Evolutionary conservation across 331 rosid genomes (phyloP), one percentile per base, ranked within the genome.

Genomic region (Erythrophleum ivorense): DNA sequence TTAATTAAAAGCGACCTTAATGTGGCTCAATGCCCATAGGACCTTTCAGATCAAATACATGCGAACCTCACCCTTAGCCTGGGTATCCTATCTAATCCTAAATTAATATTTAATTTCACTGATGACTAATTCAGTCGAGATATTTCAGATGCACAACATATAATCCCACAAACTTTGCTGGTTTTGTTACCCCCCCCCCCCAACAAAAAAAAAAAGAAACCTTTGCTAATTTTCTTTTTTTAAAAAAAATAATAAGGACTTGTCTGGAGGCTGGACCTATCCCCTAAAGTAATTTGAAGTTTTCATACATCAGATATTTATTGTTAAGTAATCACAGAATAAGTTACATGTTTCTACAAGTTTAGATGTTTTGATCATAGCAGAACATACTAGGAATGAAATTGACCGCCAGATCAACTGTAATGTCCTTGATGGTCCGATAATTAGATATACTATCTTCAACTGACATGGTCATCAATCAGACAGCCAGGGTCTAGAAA

Each of bases 1-100:
- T 46, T 71, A 18, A 69, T 29, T 63, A 69, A 65, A 71, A 79
- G 74, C 63, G 50, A 72, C 34, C 31, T 36, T 52, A 58, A 67
- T 18, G 48, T 66, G 36, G 55, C 29, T 43, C 50, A 33, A 34
- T 29, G 67, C 77, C 71, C 53, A 3, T 40, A 24, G 48, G 45
- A 52, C 49, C 58, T 77, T 75, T 71, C 38, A 40, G 24, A 60
- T 29, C 78, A 18, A 50, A 69, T 52, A 68, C 63, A 49, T 12
- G 73, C 40, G 46, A 68, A 73, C 36, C 65, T 73, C 71, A 54
- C 40, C 50, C 63, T 46, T 18, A 15, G 45, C 72, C 36, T 7
- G 24, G 65, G 16, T 38, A 74, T 79, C 45, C 45, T 77, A 57
- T 31, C 60, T 59, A 73, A n/a, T 71, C 53, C 21, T 55, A 48